Evolutionary conservation across 805 yeast species (phyloP), one percentile per base, ranked within the genome.

Genomic region (Candida coleopterorum): DNA sequence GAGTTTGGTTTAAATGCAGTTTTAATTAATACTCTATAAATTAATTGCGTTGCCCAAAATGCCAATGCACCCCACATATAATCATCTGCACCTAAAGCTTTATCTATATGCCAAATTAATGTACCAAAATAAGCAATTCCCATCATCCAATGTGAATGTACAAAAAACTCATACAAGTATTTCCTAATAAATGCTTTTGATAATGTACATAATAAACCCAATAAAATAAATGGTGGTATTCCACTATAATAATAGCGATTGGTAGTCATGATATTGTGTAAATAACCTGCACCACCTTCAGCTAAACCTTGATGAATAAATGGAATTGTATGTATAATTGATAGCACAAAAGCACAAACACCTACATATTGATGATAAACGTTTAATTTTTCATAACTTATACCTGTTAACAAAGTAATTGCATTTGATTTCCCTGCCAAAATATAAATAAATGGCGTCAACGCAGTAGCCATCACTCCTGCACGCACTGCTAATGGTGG

Each of bases 401-500:
- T 58, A 9, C 81, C 81, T 0, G 81, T 74, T 9, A 74, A 42
- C 4, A 58, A 50, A 9, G 75, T 62, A 28, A 75, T 63, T 36
- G 74, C 45, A 48, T 75, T 77, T 5, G 74, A 50, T 49, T 77
- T 76, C 2, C 81, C 81, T 0, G 77, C 66, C 38, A 75, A 48
- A 3, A 74, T 56, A 37, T 67, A 64, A 25, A 75, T 52, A 46
- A 74, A 71, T 0, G 81, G 81, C 6, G 72, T 60, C 30, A 75
- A 53, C 0, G 77, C 75, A 22, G 65, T 56, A 1, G 75, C 66
- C 68, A 70, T 66, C 20, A 73, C 42, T 2, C 80, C 81, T 1
- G 79, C 59, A 32, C 81, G 52, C 1, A 72, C 68, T 0, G 77
- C 77, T 24, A 77, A 41, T 8, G 81, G 81, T n/a, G 81, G 77